Percentiles rank a stretch among this genome's conserved stretches.
Conservation (phyloP, 441 rosid species). For the Erodium trifolium region DNA sequence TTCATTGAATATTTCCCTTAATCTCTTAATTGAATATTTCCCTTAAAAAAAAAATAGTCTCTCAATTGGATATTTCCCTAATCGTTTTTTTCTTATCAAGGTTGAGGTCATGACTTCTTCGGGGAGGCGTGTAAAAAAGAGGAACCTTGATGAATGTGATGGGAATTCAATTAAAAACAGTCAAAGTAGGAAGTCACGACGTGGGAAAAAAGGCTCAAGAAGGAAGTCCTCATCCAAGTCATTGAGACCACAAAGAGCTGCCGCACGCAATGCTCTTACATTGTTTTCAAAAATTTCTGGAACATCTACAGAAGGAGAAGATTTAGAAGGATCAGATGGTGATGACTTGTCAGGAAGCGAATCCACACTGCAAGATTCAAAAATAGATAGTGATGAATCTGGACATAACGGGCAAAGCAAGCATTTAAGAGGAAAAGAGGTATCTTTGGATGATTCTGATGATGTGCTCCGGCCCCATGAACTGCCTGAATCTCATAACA, state of each 20-base stretch:
- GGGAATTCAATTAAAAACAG: constrained; percentile 40
- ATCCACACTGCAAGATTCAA: constrained; percentile 48
- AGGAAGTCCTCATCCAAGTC: constrained; percentile 64
- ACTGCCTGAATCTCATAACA: constrained; percentile 38
- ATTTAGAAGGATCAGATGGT: constrained; percentile 53
- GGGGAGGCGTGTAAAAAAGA: constrained; percentile 91
- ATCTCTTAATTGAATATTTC: too few species aligned
- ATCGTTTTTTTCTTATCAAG: constrained; percentile 21
- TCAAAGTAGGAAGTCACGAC: constrained; percentile 43
- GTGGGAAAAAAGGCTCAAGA: constrained; percentile 44
- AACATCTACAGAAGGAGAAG: constrained; percentile 69
- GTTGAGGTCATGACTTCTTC: constrained; percentile 79
- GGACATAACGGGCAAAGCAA: constrained; percentile 39
- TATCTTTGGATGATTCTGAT: constrained; percentile 44
- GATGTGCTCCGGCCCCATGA: constrained; percentile 33
- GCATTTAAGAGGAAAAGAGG: constrained; percentile 63
- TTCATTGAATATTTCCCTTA: too few species aligned
- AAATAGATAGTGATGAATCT: constrained; percentile 55
- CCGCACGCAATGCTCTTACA: constrained; percentile 87
- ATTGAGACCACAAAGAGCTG: constrained; percentile 85
- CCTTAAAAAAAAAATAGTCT: too few species aligned
- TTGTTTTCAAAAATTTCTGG: constrained; percentile 81
- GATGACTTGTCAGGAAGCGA: constrained; percentile 62
- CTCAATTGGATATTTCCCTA: too few species aligned
- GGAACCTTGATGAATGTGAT: constrained; percentile 64